Conservation (phyloP, 306 rosid species). For the Prunus persica region Prunus_persica_NCBIv2 NC_034009.1:38497501-38498000, state of each 20-base stretch:
- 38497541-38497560: background rate
- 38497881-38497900: background rate
- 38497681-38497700: constrained; percentile 91
- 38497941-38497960: background rate
- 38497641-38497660: constrained; percentile 66
- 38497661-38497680: constrained; percentile 96
- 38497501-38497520: background rate
- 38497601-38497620: constrained; percentile 2
- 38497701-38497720: constrained; percentile 70
- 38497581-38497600: background rate
- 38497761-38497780: constrained; percentile 30
- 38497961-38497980: background rate
- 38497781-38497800: constrained; percentile 56
- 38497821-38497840: constrained; percentile 8
- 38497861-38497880: background rate
- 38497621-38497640: background rate
- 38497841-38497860: background rate
- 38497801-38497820: constrained; percentile 97
- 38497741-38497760: constrained; percentile 40
- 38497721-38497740: constrained; percentile 59
- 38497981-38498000: background rate
- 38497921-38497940: background rate
- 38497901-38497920: background rate
- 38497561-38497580: background rate
- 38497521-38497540: background rate